Conservation (phyloP, 345 rosid genomes). For the Erodium maritimum region DNA sequence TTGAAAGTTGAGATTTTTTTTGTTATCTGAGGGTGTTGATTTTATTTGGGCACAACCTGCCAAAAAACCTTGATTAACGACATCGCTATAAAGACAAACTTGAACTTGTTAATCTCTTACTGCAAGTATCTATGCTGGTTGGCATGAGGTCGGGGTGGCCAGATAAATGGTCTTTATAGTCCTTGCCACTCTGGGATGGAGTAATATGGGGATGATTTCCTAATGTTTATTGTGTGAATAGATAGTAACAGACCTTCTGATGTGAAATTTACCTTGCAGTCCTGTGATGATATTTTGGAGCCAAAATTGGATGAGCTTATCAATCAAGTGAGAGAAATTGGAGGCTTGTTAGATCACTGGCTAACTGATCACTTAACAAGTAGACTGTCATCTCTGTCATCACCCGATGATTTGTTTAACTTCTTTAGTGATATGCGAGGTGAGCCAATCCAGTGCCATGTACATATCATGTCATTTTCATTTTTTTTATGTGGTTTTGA, state of each 20-base stretch:
- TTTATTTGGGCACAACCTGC: no score
- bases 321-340: slow-evolving; percentile 54
- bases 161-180: not conserved
- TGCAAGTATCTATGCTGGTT: not conserved
- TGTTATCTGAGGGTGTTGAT: not conserved
- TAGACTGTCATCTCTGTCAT: slow-evolving; percentile 49
- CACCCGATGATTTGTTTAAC: slow-evolving; percentile 72
- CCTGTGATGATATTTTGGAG: slow-evolving; percentile 70
- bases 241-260: not conserved
- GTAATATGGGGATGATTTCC: not conserved
- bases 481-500: not conserved
- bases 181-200: not conserved
- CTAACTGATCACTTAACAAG: slow-evolving; percentile 51
- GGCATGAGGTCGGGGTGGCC: not conserved
- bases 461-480: not conserved
- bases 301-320: slow-evolving; percentile 66
- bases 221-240: no score
- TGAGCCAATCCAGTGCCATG: slow-evolving; percentile 12
- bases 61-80: not conserved
- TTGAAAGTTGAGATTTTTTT: not conserved
- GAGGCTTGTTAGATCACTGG: slow-evolving; percentile 52
- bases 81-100: not conserved
- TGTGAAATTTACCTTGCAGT: slow-evolving; percentile 30
- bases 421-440: slow-evolving; percentile 82
- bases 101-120: not conserved